These are phyloP conservation scores for Sanghuangporus sanghuang DNA, from an alignment of 1,284 basidiomycete genomes.

Conservation along the genomic window DNA sequence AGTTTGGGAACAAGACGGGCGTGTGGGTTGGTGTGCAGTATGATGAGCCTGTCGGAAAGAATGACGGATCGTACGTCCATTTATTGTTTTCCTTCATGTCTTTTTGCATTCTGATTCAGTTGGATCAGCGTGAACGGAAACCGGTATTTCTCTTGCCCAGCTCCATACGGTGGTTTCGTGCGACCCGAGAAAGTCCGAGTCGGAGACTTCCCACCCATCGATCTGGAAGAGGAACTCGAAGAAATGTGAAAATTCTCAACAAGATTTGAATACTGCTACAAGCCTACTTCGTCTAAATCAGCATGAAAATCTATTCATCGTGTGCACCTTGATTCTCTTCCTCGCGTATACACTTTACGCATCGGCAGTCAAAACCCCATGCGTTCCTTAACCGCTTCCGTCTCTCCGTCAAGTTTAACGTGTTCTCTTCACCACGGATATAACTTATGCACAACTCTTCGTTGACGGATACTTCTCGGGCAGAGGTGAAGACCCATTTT, in stretches of 20 bases:
- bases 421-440: constrained; percentile 18
- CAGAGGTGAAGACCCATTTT: constrained; percentile 18
- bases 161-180: constrained; percentile 84
- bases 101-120: not conserved
- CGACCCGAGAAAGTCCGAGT: constrained; percentile 78
- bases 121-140: constrained; percentile 74
- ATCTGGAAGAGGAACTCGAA: constrained; percentile 67
- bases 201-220: constrained; percentile 85
- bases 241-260: constrained; percentile 51
- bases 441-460: constrained; percentile 23
- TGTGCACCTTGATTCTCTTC: not conserved
- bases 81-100: not conserved
- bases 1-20: constrained; percentile 61
- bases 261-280: not conserved
- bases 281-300: not conserved
- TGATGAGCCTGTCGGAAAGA: constrained; percentile 95
- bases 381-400: constrained; percentile 15
- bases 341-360: constrained; percentile 12
- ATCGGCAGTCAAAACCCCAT: constrained; percentile 23
- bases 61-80: constrained; percentile 82
- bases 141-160: constrained; percentile 77
- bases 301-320: not conserved
- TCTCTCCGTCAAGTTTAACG: constrained; percentile 13
- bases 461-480: constrained; percentile 8
- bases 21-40: constrained; percentile 93